Evolutionary conservation across 2,329 filamentous ascomycete genomes (phyloP), one percentile per base, ranked within the genome.

Genomic region (Talaromyces funiculosus): DNA sequence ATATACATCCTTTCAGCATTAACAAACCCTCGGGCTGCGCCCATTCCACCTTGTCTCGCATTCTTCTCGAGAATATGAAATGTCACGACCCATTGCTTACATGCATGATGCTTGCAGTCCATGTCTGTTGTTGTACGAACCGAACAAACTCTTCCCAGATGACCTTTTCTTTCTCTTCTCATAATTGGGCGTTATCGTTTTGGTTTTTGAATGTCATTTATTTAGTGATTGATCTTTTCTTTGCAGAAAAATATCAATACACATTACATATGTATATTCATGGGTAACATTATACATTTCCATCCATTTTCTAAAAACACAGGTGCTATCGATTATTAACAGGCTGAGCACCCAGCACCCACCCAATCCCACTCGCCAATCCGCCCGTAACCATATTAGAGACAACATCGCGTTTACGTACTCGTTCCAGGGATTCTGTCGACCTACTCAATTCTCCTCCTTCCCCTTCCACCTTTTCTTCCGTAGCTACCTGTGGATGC

Each of bases 381-480:
- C 83, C 84, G 2, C 83, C 84, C 12, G 82, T 86, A 5, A 86
- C 85, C 71, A 84, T 84, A 73, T 80, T 86, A 61, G 84, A 84
- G 53, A 87, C 83, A 74, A 86, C 72, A 69, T 82, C 80, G 61
- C 80, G 69, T 66, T 81, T 82, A 43, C 80, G 70, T 16, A 80
- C 74, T 43, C 73, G 71, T 1, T 62, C 68, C 16, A 59, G 49
- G 18, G 53, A 40, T 54, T 54, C 59, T 4, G 47, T 51, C 7
- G 47, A 53, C 20, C 26, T 26, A 22, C 37, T 57, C 16, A 61
- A 18, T 4, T 57, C 64, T 26, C 68, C 62, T 57, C 67, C 35
- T 29, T 51, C 40, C 8, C 2, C 42, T 43, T 9, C n/a, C 31
- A 12, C 31, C 20, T 12, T 14, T 35, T 38, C 29, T 33, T 45